Evolutionary conservation across 805 yeast genomes (phyloP).

Genomic region (Torulaspora delbrueckii): DNA sequence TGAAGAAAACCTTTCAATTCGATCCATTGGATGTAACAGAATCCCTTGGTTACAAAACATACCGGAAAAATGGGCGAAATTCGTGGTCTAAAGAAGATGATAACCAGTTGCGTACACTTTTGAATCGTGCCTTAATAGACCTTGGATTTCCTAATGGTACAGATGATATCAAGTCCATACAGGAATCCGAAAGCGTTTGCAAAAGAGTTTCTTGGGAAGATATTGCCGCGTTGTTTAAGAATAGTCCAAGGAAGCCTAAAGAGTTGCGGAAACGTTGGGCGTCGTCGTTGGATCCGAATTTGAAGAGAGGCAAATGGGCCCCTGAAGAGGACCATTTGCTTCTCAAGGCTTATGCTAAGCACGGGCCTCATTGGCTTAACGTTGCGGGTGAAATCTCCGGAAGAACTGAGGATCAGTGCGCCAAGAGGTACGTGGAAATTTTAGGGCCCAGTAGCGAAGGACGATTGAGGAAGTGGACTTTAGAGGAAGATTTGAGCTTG

Average conservation of each 20-base stretch:
- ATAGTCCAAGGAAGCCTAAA: constrained; percentile 58
- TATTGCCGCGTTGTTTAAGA: constrained; percentile 44
- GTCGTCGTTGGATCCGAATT: constrained; percentile 74
- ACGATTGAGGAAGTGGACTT: constrained; percentile 72
- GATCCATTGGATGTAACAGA: constrained; percentile 53
- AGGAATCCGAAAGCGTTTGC: constrained; percentile 30
- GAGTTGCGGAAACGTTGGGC: constrained; percentile 88
- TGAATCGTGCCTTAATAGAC: constrained; percentile 36
- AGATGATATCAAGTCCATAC: constrained; percentile 24
- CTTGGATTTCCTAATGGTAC: constrained; percentile 38
- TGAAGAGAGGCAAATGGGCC: constrained; percentile 86
- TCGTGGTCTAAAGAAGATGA: constrained; percentile 82
- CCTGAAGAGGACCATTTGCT: constrained; percentile 67
- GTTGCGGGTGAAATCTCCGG: constrained; percentile 74
- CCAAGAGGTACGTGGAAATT: constrained; percentile 84
- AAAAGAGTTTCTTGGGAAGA: constrained; percentile 56
- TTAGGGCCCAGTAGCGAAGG: constrained; percentile 76
- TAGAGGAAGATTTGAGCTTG: constrained; percentile 67
- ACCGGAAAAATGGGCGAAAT: constrained; percentile 54
- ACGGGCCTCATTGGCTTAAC: constrained; percentile 83
- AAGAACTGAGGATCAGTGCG: constrained; percentile 92
- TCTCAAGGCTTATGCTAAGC: constrained; percentile 54
- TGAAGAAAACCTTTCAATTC: constrained; percentile 29
- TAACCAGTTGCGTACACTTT: constrained; percentile 41
- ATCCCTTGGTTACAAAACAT: constrained; percentile 69